phyloP scores from a whole-genome alignment of 2,329 filamentous ascomycete species.

The Aspergillus sp. region DNA sequence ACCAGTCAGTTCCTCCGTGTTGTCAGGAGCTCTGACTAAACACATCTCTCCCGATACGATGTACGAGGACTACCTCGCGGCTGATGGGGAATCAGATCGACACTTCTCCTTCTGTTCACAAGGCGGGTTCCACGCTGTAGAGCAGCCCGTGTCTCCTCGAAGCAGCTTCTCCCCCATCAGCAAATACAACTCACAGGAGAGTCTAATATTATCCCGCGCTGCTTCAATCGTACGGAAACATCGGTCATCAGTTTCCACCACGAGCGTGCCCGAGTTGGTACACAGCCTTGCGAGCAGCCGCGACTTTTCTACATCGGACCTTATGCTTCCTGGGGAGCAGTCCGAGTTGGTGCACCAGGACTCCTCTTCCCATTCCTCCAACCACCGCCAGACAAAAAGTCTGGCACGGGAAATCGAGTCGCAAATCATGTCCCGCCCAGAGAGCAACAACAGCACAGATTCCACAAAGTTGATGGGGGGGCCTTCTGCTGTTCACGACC shows the following conservation, averaged over 20 bases:
- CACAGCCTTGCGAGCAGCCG: slow-evolving; percentile 42
- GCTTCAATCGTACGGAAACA: slow-evolving; percentile 49
- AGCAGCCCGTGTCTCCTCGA: slow-evolving; percentile 40
- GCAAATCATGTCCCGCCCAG: slow-evolving; percentile 29
- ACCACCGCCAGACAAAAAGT: slow-evolving; percentile 39
- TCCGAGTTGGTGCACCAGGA: slow-evolving; percentile 17
- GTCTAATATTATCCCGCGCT: slow-evolving; percentile 52
- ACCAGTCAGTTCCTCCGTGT: slow-evolving; percentile 30
- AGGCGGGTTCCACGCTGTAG: slow-evolving; percentile 42
- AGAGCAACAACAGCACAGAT: slow-evolving; percentile 27
- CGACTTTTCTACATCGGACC: slow-evolving; percentile 33
- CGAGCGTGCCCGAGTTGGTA: slow-evolving; percentile 46
- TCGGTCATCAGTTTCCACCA: slow-evolving; percentile 47
- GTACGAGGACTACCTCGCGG: slow-evolving; percentile 44
- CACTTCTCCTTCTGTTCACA: slow-evolving; percentile 48
- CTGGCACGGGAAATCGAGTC: slow-evolving; percentile 34
- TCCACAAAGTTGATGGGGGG: slow-evolving; percentile 24
- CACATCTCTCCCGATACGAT: slow-evolving; percentile 33
- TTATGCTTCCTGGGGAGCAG: slow-evolving; percentile 21
- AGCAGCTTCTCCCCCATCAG: slow-evolving; percentile 54
- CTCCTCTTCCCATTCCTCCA: slow-evolving; percentile 20
- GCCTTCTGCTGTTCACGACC: slow-evolving; percentile 30
- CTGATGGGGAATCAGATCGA: slow-evolving; percentile 47
- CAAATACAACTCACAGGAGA: slow-evolving; percentile 59
- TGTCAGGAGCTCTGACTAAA: slow-evolving; percentile 32